Conservation (phyloP, 257 asterid species). For the Leptodermis oblonga region DNA sequence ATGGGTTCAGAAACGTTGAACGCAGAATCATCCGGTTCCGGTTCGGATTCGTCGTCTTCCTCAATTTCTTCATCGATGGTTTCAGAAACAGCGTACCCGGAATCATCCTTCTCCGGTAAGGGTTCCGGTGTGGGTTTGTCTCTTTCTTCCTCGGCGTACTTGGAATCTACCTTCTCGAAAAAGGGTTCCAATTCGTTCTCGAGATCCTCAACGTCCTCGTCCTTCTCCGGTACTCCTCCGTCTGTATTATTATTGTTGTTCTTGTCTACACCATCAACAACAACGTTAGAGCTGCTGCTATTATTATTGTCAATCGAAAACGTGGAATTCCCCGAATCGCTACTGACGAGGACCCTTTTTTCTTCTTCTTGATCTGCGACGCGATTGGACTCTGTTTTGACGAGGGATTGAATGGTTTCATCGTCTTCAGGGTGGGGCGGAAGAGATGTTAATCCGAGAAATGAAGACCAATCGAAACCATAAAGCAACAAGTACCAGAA, state of each 20-base stretch:
- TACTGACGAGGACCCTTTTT: not conserved
- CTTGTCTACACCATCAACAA: no score
- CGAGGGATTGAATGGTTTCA: constrained; percentile 18
- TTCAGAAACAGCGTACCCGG: no score
- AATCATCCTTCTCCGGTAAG: no score
- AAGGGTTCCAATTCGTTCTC: constrained; percentile 37
- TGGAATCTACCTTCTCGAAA: constrained; percentile 12
- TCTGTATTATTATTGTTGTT: not conserved
- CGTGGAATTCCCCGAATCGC: not conserved
- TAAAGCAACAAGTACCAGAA: constrained; percentile 66
- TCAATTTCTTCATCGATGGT: no score
- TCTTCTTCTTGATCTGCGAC: not conserved
- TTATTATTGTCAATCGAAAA: not conserved
- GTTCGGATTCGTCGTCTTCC: no score
- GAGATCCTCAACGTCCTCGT: constrained; percentile 21
- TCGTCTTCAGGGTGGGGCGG: constrained; percentile 19
- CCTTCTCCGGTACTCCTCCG: not conserved
- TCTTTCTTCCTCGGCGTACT: no score
- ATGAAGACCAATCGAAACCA: constrained; percentile 55
- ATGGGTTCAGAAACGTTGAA: not conserved
- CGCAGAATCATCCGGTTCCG: not conserved
- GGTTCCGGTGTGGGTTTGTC: no score
- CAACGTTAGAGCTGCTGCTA: not conserved
- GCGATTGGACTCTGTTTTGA: not conserved
- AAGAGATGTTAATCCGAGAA: constrained; percentile 27